Percentiles rank a stretch among this genome's conserved stretches.
These are phyloP conservation scores for Suhomyces xylopsoci DNA, from an alignment of 805 yeast genomes.

Conservation along the genomic window DNA sequence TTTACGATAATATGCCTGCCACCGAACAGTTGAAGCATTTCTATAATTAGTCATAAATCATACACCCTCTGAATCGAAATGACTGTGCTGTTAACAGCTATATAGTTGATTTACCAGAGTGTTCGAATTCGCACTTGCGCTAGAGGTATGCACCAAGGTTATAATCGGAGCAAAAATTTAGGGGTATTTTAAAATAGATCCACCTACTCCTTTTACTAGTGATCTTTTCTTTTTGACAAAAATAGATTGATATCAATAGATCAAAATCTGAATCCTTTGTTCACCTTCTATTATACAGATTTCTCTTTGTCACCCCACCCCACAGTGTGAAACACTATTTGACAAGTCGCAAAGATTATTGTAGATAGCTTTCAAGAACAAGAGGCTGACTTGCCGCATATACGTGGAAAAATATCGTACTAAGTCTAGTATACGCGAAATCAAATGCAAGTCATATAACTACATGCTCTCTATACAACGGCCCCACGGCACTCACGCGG, in stretches of 20 bases:
- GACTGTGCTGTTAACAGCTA: no score
- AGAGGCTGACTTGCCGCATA: background rate
- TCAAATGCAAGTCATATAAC: background rate
- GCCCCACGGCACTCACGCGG: background rate
- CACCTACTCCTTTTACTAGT: background rate
- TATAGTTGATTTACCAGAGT: no score
- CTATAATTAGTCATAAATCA: no score
- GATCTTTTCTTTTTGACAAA: background rate
- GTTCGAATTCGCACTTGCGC: background rate
- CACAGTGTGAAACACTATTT: background rate
- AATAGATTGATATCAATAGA: no score
- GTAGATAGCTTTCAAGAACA: background rate
- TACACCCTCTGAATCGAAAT: no score
- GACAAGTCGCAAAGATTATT: background rate
- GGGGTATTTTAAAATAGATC: background rate
- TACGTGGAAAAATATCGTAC: background rate
- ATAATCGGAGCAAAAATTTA: no score
- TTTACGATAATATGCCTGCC: background rate
- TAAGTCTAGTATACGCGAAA: background rate
- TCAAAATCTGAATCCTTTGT: background rate
- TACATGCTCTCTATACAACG: background rate
- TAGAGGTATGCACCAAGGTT: background rate
- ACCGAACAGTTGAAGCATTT: background rate
- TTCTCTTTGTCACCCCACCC: background rate
- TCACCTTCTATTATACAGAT: background rate